These are phyloP conservation scores for Yamadazyma dushanensis DNA, from an alignment of 1,139 yeast genomes.

Conservation along the genomic window DNA sequence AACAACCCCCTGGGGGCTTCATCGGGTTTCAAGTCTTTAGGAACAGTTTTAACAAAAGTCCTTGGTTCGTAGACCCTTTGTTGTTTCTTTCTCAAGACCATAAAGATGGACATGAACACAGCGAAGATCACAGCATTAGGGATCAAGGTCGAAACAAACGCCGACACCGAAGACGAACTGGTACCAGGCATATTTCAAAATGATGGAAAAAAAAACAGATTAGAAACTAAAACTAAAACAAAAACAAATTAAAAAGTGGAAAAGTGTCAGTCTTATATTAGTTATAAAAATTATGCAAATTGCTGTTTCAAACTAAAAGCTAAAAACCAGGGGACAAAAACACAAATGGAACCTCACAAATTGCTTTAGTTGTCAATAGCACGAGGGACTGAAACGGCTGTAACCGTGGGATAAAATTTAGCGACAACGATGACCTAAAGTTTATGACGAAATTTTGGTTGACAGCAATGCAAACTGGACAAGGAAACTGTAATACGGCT, in stretches of 20 bases:
- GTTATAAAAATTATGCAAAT: background rate
- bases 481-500: background rate
- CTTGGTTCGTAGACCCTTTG: constrained; percentile 83
- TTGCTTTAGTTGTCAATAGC: background rate
- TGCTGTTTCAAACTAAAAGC: constrained; percentile 1
- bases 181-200: background rate
- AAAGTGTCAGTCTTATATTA: background rate
- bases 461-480: background rate
- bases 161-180: constrained; percentile 41
- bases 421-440: background rate
- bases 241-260: constrained; percentile 1
- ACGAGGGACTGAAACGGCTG: constrained; percentile 1
- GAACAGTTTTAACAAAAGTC: constrained; percentile 43
- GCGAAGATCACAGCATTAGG: constrained; percentile 51
- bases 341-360: no score
- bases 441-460: background rate
- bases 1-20: constrained; percentile 56
- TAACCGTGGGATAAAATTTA: background rate
- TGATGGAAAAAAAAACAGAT: background rate
- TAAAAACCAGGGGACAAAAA: constrained; percentile 2
- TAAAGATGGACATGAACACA: constrained; percentile 56
- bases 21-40: constrained; percentile 48
- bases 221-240: background rate
- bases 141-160: constrained; percentile 38
- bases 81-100: constrained; percentile 64